Conservation (phyloP, 1,284 basidiomycete species). For the Melampsora americana region DNA sequence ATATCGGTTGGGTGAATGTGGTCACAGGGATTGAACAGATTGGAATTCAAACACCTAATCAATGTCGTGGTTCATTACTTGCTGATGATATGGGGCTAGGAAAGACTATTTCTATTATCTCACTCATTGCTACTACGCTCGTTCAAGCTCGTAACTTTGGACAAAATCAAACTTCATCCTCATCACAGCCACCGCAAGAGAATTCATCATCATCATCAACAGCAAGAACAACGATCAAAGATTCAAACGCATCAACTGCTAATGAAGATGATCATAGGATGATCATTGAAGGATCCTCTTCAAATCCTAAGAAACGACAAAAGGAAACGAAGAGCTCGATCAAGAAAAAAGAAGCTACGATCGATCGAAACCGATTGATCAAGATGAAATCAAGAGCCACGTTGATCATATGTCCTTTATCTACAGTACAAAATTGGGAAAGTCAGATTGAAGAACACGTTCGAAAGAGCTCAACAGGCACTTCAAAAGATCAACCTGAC, state of each 20-base stretch:
- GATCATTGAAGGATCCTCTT: background rate
- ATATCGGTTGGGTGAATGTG: slow-evolving; percentile 69
- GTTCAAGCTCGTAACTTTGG: slow-evolving; percentile 66
- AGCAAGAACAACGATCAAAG: background rate
- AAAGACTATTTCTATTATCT: slow-evolving; percentile 88
- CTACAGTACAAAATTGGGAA: slow-evolving; percentile 97
- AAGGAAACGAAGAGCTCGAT: slow-evolving; percentile 45
- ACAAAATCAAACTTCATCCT: slow-evolving; percentile 61
- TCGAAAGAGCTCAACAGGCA: slow-evolving; percentile 52
- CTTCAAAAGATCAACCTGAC: background rate
- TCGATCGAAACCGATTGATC: slow-evolving; percentile 49
- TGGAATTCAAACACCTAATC: slow-evolving; percentile 63
- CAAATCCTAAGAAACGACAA: background rate
- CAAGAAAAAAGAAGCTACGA: slow-evolving; percentile 45
- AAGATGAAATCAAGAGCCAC: slow-evolving; percentile 71
- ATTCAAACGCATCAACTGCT: background rate
- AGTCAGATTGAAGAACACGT: slow-evolving; percentile 90
- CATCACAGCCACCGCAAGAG: too few species aligned
- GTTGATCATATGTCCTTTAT: slow-evolving; percentile 92
- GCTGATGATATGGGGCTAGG: slow-evolving; percentile 78
- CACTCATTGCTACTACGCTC: slow-evolving; percentile 82
- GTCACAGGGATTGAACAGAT: slow-evolving; percentile 73
- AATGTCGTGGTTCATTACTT: slow-evolving; percentile 84
- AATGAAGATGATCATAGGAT: background rate
- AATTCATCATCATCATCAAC: too few species aligned